A percentile compares a stretch with the other conserved stretches of the same genome.
phyloP scores from a whole-genome alignment of 257 asterid genomes.

The Capsicum rhomboideum region DNA sequence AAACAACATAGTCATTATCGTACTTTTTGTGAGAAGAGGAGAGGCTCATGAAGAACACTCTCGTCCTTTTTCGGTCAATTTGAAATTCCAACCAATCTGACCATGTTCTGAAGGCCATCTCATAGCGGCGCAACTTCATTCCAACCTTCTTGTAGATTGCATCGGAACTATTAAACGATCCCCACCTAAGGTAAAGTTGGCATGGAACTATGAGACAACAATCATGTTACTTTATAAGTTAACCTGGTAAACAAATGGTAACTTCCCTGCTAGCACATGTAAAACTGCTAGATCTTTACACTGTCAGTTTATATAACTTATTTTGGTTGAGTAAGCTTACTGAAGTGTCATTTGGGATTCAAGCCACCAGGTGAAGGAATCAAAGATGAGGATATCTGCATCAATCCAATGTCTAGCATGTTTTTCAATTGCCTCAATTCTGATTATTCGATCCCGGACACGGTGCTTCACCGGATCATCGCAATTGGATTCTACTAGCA shows the following conservation, averaged over 20 bases:
- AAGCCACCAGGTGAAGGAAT: slow-evolving; percentile 43
- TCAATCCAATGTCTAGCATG: slow-evolving; percentile 42
- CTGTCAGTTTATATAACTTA: background rate
- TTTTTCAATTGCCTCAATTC: slow-evolving; percentile 36
- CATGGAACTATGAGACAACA: background rate
- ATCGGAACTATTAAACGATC: slow-evolving; percentile 29
- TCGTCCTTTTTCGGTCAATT: slow-evolving; percentile 25
- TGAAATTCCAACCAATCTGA: slow-evolving; percentile 46
- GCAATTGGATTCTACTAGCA: slow-evolving; percentile 41
- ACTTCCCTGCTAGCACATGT: background rate
- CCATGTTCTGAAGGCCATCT: slow-evolving; percentile 48
- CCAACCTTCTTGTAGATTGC: slow-evolving; percentile 24
- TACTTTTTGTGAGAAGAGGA: slow-evolving; percentile 36
- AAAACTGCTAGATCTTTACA: background rate
- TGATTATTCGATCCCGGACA: slow-evolving; percentile 14
- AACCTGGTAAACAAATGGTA: too few species aligned
- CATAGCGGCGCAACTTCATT: slow-evolving; percentile 21
- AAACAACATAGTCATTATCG: background rate
- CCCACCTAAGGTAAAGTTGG: slow-evolving; percentile 29
- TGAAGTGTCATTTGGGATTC: slow-evolving; percentile 24
- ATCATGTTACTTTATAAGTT: background rate
- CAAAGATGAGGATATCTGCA: slow-evolving; percentile 40
- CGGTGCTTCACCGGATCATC: slow-evolving; percentile 32
- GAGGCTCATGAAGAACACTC: slow-evolving; percentile 41
- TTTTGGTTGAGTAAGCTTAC: slow-evolving; percentile 19